Evolutionary conservation across 2,329 filamentous ascomycete genomes (phyloP).

Genomic region (Colletotrichum scovillei): DNA sequence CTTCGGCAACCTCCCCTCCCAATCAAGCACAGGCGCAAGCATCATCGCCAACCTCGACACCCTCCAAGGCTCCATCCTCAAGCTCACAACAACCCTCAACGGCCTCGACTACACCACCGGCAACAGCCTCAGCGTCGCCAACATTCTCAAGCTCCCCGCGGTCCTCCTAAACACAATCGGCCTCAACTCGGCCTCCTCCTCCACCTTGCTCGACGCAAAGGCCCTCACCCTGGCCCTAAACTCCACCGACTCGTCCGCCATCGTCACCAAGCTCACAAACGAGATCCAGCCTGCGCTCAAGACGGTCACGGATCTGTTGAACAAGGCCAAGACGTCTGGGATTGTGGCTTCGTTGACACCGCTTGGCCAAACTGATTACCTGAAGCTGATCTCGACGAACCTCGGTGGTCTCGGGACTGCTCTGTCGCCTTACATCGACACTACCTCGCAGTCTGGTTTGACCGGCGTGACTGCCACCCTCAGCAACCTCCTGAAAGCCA

Average conservation of each 20-base stretch:
- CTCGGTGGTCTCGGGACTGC: rapidly evolving
- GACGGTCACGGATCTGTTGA: neutral
- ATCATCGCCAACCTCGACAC: neutral
- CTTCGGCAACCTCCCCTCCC: constrained; percentile 6
- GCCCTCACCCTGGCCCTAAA: neutral
- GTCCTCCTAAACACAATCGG: constrained; percentile 3
- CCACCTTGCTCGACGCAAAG: constrained; percentile 1
- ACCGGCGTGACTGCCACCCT: neutral
- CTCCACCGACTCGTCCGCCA: neutral
- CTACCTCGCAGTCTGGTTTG: neutral
- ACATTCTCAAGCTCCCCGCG: neutral
- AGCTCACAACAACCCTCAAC: neutral
- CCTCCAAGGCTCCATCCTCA: neutral
- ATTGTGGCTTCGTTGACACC: neutral
- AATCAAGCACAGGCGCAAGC: neutral
- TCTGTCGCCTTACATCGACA: neutral
- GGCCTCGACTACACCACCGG: neutral
- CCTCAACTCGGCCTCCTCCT: neutral
- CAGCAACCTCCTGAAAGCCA: neutral
- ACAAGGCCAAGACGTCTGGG: neutral
- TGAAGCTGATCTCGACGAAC: neutral
- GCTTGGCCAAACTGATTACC: neutral
- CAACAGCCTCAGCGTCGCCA: neutral
- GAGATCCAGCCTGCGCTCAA: neutral
- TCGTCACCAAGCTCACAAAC: constrained; percentile 2